Conservation (phyloP, 2,329 filamentous ascomycete genomes). For the Fusarium buxicola region DNA sequence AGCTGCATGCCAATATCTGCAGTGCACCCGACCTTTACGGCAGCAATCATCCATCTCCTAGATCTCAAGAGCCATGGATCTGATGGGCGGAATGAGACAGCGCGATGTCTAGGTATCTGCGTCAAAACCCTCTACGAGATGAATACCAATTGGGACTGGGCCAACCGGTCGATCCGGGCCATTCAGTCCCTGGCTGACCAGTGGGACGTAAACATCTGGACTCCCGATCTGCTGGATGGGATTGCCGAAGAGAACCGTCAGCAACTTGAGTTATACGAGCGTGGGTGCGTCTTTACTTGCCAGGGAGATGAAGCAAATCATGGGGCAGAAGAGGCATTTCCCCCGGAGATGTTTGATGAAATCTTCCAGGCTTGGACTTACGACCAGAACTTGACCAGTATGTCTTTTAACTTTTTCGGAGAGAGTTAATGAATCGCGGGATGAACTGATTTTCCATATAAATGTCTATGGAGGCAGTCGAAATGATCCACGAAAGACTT, state of each 20-base stretch:
- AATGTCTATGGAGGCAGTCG: too few relatives aligned
- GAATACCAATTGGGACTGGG: slow-evolving; percentile 38
- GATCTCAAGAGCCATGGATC: slow-evolving; percentile 17
- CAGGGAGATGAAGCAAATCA: not conserved
- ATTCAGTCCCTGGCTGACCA: slow-evolving; percentile 27
- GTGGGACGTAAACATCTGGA: slow-evolving; percentile 30
- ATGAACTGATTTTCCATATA: too few relatives aligned
- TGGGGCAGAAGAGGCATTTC: slow-evolving; percentile 5
- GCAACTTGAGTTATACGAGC: slow-evolving; percentile 33
- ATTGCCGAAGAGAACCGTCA: slow-evolving; percentile 14
- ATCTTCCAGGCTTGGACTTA: slow-evolving; percentile 35
- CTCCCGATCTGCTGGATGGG: slow-evolving; percentile 21
- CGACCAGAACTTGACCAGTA: slow-evolving; percentile 24
- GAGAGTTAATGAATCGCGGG: slow-evolving; percentile 4
- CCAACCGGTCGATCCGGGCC: slow-evolving; percentile 26
- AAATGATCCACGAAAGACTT: not conserved
- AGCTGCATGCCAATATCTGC: slow-evolving; percentile 33
- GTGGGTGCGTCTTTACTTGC: slow-evolving; percentile 3
- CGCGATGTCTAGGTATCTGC: slow-evolving; percentile 27
- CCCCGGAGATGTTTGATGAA: slow-evolving; percentile 26
- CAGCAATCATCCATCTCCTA: slow-evolving; percentile 32
- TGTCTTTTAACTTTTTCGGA: slow-evolving; percentile 27
- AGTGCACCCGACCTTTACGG: slow-evolving; percentile 31
- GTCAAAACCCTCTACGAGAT: slow-evolving; percentile 31
- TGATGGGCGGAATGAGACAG: slow-evolving; percentile 3